Base-by-base conservation (phyloP, 2,329 filamentous ascomycete species). In the Colletotrichum navitas region DNA sequence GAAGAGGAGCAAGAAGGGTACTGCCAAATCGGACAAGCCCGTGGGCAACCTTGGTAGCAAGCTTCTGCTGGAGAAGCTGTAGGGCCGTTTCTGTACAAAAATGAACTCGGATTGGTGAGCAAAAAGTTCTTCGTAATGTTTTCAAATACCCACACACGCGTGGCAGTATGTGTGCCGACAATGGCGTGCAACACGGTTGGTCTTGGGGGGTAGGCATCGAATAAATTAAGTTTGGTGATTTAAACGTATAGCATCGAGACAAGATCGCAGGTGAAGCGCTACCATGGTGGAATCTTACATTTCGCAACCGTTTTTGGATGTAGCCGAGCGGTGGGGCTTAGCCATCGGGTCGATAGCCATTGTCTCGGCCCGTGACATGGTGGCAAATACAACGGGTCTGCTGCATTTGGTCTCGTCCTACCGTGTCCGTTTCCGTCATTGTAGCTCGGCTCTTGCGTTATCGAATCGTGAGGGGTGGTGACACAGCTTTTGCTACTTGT, bases 31-130 rank as follows among this genome's bases (percentile, higher is more conserved):
- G 73, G 80, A 83, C 68, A 80, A 78, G 72, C 79, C 84, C 10
- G 82, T 87, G 5, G 90, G 90, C 16, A 92, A 92, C 79, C 86
- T 85, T 76, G 91, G 91, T 4, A 86, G 89, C 66, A 88, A 85
- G 79, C 80, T 92, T 71, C 80, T 92, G 74, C 80, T 92, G 69
- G 86, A 87, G 79, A 90, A 88, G 81, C 78, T 92, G 74, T 83
- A 78, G 47, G 29, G 49, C 21, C 49, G 26, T 34, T 52, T 45
- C 26, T 55, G 52, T 55, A 66, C 66, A 59, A 55, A 63, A 62
- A 41, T 29, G 36, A 61, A 72, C 32, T n/a, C 41, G 66, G 60
- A 51, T 51, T 49, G 63, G 62, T 55, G 67, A 71, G 61, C 26
- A 63, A 58, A 71, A 59, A 68, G 67, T 71, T 68, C n/a, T 68